Base-by-base conservation (phyloP, 2,329 filamentous ascomycete genomes). In the Arthrocladium fulminans region DNA sequence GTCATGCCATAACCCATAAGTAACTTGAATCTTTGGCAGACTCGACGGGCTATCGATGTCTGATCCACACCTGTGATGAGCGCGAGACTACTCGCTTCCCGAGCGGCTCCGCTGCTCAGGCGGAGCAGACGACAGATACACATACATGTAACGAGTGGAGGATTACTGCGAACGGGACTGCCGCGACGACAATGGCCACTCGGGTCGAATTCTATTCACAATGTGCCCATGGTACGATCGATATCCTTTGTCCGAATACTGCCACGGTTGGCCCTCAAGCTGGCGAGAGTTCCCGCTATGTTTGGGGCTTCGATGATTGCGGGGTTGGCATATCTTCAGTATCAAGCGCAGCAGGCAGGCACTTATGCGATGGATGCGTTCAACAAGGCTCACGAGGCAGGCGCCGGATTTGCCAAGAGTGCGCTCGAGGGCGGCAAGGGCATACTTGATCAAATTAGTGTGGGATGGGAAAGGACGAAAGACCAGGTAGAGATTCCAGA, bases 281-380 rank as follows among this genome's bases (percentile, higher is more conserved):
- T 98, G 58, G 77, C 83, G 29, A 81, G 88, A 49, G 74, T 95
- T 47, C 92, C 92, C 17, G 92, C 92, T 50, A 84, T 96, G 71
- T 89, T 95, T 60, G 92, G 90, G 35, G 88, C 88, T 35, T 78
- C 89, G 40, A 86, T 88, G 61, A 79, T 98, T 56, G 89, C 87
- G 12, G 86, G 86, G 2, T 71, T 94, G 51, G 88, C 88, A 22
- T 98, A 95, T 76, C 71, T 98, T 42, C 92, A 98, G 64, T 97
- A 98, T 64, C 92, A 98, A 68, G 90, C 92, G 54, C 81, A 83
- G 48, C 86, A 88, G 72, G 84, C 85, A 19, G 85, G 84, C 51
- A 87, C 79, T 51, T 89, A 84, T 66, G 84, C 81, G 2, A 74
- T 84, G 52, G 88, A 94, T 58, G 63, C 94, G 25, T 81, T 92